These are phyloP conservation scores for Puccinia horiana DNA, from an alignment of 1,284 basidiomycete genomes.

Conservation along the genomic window DNA sequence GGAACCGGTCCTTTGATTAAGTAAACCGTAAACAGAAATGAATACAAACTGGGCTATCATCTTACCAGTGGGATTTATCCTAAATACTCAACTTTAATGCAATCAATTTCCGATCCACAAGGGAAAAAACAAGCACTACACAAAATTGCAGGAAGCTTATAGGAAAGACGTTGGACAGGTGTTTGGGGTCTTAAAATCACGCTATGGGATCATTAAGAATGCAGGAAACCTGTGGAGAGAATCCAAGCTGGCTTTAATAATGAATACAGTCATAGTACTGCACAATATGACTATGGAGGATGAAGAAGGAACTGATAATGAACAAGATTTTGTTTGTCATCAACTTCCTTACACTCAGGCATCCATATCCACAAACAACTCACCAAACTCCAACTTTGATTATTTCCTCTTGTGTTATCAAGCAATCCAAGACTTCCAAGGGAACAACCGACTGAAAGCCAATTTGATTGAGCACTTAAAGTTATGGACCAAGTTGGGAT, in stretches of 20 bases:
- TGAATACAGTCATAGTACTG: constrained; percentile 7
- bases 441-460: constrained; percentile 73
- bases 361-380: not conserved
- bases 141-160: constrained; percentile 7
- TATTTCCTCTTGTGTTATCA: constrained; percentile 55
- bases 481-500: constrained; percentile 99
- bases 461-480: constrained; percentile 76
- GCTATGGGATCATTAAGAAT: not conserved
- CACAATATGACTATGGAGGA: constrained; percentile 14
- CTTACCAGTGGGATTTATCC: constrained; percentile 16
- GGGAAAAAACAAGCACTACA: not conserved
- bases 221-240: not conserved
- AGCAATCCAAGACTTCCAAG: constrained; percentile 83
- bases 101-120: constrained; percentile 8
- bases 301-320: not conserved
- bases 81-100: not conserved
- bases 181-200: constrained; percentile 21
- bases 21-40: not conserved
- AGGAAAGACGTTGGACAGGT: not conserved
- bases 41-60: not conserved
- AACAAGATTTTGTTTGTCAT: not conserved
- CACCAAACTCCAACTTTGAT: not conserved
- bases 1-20: not conserved
- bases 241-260: not conserved
- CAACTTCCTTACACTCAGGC: not conserved